Base-by-base conservation (phyloP, 2,329 filamentous ascomycete species). In the Chaetothyriales sp. region DNA sequence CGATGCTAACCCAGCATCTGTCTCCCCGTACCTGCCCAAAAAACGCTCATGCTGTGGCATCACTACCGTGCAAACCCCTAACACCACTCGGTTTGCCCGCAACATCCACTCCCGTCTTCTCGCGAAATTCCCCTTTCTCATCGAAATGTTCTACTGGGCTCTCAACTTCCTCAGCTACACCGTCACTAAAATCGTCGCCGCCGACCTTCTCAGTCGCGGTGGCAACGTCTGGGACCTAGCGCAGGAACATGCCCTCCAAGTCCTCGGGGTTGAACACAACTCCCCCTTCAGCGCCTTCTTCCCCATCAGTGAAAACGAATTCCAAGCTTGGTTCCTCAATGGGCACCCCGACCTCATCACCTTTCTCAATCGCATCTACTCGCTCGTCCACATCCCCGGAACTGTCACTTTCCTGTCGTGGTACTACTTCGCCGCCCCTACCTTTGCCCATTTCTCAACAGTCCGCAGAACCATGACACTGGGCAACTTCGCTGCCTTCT, bases 91-190 rank as follows among this genome's bases (percentile, higher is more conserved):
- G n/a, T 85, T 82, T 64, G 71, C 74, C 43, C 71, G 75, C 54
- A 67, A 82, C 62, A 64, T 76, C 47, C 81, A 83, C 63, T 82
- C 77, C 55, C 72, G 80, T 22, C 72, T 84, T 51, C 69, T 85
- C 53, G 77, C 82, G 63, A 81, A 81, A 61, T 83, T 80, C 58
- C 82, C 82, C 4, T 85, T 85, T 62, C 65, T 85, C 51, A 74
- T 85, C 47, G 82, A 85, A 65, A 85, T 85, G 80, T 84, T 85
- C 64, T 85, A 85, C 68, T 85, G 82, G 82, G 72, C 76, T 44
- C 72, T 85, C 59, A 83, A 81, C 61, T 77, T 81, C 57, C 70
- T 75, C 46, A 80, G 82, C 62, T 85, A 85, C 67, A 72, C 75
- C 40, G 69, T 80, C 64, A 82, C 79, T 6, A 74, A 76, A 15